Percentiles rank a stretch among this genome's conserved stretches.
phyloP scores from a whole-genome alignment of 2,329 filamentous ascomycete species.

The Leptographium lundbergii region DNA sequence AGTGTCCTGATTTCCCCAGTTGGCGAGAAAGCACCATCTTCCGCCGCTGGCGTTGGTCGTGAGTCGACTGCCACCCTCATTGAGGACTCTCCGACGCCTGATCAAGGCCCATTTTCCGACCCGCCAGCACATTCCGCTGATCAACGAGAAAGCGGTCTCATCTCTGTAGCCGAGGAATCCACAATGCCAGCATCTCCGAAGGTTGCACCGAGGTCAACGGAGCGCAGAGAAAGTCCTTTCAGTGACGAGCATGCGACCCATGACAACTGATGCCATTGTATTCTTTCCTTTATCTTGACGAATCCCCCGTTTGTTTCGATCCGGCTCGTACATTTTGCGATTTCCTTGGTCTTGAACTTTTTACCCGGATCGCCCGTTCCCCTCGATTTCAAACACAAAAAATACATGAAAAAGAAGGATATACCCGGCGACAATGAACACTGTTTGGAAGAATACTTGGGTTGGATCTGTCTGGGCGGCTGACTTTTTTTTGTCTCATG shows the following conservation, averaged over 20 bases:
- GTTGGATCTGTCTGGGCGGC: not conserved
- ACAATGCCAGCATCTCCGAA: constrained; percentile 23
- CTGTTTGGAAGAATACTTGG: not conserved
- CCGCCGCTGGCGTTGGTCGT: constrained; percentile 9
- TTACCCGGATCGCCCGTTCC: not conserved
- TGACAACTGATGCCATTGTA: constrained; percentile 22
- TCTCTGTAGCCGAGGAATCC: constrained; percentile 43
- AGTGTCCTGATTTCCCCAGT: constrained; percentile 5
- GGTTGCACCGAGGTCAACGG: constrained; percentile 19
- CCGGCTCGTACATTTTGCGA: not conserved
- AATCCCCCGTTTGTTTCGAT: not conserved
- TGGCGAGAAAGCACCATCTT: constrained; percentile 7
- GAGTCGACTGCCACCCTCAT: constrained; percentile 36
- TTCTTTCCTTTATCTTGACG: not conserved
- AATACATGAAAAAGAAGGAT: not conserved
- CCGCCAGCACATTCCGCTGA: constrained; percentile 25
- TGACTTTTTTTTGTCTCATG: not conserved
- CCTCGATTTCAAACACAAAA: not conserved
- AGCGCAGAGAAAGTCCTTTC: constrained; percentile 36
- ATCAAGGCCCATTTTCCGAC: constrained; percentile 48
- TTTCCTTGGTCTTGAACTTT: not conserved
- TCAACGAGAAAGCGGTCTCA: constrained; percentile 33
- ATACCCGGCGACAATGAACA: not conserved
- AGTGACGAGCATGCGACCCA: constrained; percentile 45
- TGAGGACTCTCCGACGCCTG: constrained; percentile 34